Base-by-base conservation (phyloP, 345 rosid genomes). In the Microthlaspi erraticum region DNA sequence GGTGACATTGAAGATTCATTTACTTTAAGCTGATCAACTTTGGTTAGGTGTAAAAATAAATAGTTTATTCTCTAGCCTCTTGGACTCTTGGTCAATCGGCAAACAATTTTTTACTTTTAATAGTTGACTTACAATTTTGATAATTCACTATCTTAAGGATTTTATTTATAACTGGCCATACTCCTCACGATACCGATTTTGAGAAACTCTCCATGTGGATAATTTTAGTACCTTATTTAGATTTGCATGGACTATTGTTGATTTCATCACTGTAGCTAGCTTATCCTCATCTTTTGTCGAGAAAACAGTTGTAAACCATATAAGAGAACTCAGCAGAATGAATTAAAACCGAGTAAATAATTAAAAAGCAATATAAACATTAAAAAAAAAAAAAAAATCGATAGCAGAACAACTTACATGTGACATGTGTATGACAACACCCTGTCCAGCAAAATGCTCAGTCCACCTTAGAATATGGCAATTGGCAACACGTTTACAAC, bases 401-500 rank as follows among this genome's bases (percentile, higher is more conserved):
- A 26, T 26, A 26, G 29, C 29, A 26, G 29, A 26, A 26, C 29
- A 26, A 26, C 29, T 26, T 26, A 26, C 29, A 26, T 26, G 29
- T 26, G 29, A n/a, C n/a, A n/a, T 26, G 4, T 26, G n/a, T 23
- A 23, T 3, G 16, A 14, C 16, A 64, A 73, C 34, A 64, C 36
- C 13, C 10, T 64, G 66, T 64, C 60, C 43, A 12, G 26, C 43
- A 37, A 9, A 31, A 37, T 5, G 38, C 59, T 64, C 60, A 64
- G 29, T 34, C 71, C 23, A 23, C 51, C 33, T 32, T 72, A 51
- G 64, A 72, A 56, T 46, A 64, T 26, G n/a, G 61, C 48, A 26
- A 26, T 2, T 26, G 29, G 29, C 66, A 74, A 66, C 78, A 64
- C 33, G 41, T 20, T 33, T 45, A 11, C n/a, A n/a, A n/a, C n/a